Evolutionary conservation across 345 rosid species (phyloP).

Genomic region (Pugionium dolabratum): DNA sequence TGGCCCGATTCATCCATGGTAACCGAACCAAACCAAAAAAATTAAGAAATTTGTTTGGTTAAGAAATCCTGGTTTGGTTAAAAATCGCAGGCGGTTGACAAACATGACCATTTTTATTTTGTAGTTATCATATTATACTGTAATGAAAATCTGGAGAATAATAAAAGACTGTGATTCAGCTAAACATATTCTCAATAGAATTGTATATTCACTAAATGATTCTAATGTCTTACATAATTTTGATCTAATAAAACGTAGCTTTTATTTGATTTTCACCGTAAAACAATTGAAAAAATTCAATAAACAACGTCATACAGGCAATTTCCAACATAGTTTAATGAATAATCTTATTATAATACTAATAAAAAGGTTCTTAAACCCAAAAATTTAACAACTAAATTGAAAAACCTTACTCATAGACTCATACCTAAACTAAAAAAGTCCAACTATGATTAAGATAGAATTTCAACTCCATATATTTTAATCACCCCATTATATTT

Average conservation of each 20-base stretch:
- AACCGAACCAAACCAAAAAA: too few relatives aligned
- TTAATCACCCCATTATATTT: constrained; percentile 3
- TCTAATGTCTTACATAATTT: not conserved
- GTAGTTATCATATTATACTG: too few relatives aligned
- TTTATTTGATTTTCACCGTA: not conserved
- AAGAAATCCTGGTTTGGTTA: too few relatives aligned
- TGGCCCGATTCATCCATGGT: too few relatives aligned
- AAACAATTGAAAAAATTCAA: constrained; percentile 1
- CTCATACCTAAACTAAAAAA: constrained; percentile 24
- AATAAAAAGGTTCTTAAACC: constrained; percentile 6
- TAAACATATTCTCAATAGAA: too few relatives aligned
- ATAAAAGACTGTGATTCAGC: too few relatives aligned
- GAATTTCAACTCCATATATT: constrained; percentile 28
- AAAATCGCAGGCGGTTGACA: too few relatives aligned
- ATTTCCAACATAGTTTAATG: not conserved
- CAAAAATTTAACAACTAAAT: constrained; percentile 15
- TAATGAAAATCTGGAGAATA: too few relatives aligned
- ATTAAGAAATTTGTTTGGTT: too few relatives aligned
- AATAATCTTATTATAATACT: not conserved
- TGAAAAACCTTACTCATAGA: not conserved
- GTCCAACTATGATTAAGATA: constrained; percentile 26
- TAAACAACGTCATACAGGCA: constrained; percentile 3
- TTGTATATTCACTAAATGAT: too few relatives aligned
- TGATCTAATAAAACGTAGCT: too few relatives aligned
- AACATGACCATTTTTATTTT: too few relatives aligned